These are phyloP conservation scores for Trifolium subterraneum DNA, from an alignment of 306 rosid genomes.

Conservation along the genomic window DNA sequence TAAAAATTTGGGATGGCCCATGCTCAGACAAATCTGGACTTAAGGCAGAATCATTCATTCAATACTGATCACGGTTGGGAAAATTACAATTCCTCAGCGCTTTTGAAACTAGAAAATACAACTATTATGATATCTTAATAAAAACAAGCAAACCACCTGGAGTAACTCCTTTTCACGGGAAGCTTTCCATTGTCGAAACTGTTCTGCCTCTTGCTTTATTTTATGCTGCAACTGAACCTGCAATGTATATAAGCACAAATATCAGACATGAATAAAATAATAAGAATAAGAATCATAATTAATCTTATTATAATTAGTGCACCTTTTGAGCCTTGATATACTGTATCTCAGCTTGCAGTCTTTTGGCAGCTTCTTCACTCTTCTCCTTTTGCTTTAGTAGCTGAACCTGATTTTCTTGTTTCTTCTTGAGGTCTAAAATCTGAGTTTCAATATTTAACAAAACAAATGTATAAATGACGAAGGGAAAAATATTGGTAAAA, in stretches of 20 bases:
- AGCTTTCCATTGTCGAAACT: conserved; percentile 85
- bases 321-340: conserved; percentile 79
- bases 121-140: conserved; percentile 22
- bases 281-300: conserved; percentile 17
- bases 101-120: conserved; percentile 28
- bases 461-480: background rate
- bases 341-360: conserved; percentile 81
- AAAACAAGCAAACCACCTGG: conserved; percentile 61
- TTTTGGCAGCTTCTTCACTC: conserved; percentile 83
- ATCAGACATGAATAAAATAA: conserved; percentile 33
- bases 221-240: conserved; percentile 86
- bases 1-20: conserved; percentile 14
- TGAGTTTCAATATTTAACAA: conserved; percentile 44
- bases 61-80: conserved; percentile 20
- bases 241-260: conserved; percentile 26
- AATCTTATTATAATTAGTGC: conserved; percentile 7
- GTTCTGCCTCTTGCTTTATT: conserved; percentile 83
- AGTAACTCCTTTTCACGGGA: conserved; percentile 82
- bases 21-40: conserved; percentile 32
- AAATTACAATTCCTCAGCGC: background rate
- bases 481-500: conserved; percentile 18
- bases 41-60: conserved; percentile 32
- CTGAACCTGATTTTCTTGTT: conserved; percentile 81
- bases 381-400: conserved; percentile 75
- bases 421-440: conserved; percentile 80